Base-by-base conservation (phyloP, 352 stramenopile genomes). In the Globisporangium spinosum region DNA sequence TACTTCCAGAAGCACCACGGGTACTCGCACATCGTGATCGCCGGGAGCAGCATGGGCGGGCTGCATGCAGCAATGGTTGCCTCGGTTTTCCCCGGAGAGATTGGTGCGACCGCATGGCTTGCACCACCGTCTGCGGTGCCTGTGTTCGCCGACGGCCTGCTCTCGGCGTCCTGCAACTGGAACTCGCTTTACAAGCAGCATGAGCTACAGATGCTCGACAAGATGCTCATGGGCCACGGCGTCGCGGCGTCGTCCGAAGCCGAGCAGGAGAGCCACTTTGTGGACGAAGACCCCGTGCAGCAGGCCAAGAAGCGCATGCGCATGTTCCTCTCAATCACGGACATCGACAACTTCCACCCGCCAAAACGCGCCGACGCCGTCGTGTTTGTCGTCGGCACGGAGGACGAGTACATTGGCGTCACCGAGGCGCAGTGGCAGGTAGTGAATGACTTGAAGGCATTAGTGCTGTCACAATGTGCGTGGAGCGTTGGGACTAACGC, bases 101-200 rank as follows among this genome's bases (percentile, higher is more conserved):
- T 94, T 0, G 85, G 85, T 1, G 80, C 75, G 0, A 85, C 80
- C 0, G 82, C 86, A 12, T 94, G 86, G 86, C 72, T 94, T 17
- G 83, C 86, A 2, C 86, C 86, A 58, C 84, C 83, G 8, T 94
- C 83, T 2, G 86, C 83, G 0, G 76, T 83, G 5, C 83, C 84
- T 3, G 82, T 91, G 6, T 94, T 94, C 61, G 85, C 84, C 1
- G 81, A 91, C 61, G 86, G 86, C 0, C 71, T 94, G 29, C 84
- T 94, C 12, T 84, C 86, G 12, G 80, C 68, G n/a, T 90, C 84
- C 17, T 94, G 86, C 70, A 92, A 92, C 65, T 92, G 86, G 86
- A 65, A 61, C 3, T 87, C 82, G 25, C 73, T 92, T 7, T 91
- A 91, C 67, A 82, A 91, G 60, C 71, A 82, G 45, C 80, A 92